Evolutionary conservation across 441 rosid species (phyloP).

Genomic region (Corymbia calophylla): DNA sequence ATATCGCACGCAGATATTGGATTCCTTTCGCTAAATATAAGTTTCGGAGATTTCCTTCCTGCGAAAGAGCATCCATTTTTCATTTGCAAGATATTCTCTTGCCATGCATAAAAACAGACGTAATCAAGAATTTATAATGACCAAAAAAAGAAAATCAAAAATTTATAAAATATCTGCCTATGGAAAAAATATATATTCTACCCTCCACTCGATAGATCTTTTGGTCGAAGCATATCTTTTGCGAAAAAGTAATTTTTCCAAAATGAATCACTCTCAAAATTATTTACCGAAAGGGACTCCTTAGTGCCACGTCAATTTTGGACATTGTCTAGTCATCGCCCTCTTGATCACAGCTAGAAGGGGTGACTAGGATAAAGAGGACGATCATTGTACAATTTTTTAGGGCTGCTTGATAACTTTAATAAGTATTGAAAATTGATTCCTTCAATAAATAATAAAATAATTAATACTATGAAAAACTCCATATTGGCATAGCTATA

Average conservation of each 20-base stretch:
- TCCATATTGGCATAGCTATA: rapidly evolving
- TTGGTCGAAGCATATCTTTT: neutral
- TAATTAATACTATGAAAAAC: too few relatives aligned
- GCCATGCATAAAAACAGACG: neutral
- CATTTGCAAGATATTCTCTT: neutral
- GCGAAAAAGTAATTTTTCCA: neutral
- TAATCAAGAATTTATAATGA: neutral
- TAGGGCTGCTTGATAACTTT: too few relatives aligned
- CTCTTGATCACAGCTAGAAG: neutral
- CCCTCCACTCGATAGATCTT: neutral
- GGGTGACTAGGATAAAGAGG: neutral
- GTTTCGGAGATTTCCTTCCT: neutral
- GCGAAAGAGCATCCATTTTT: neutral
- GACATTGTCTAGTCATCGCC: neutral
- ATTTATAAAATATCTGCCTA: neutral
- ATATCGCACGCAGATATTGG: neutral
- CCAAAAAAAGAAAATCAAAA: neutral
- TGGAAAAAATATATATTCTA: neutral
- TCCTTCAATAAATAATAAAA: neutral
- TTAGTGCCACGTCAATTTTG: neutral
- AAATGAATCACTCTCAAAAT: neutral
- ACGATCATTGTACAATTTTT: too few relatives aligned
- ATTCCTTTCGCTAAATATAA: neutral
- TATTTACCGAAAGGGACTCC: neutral
- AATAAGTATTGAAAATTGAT: neutral